Percentiles rank a stretch among this genome's conserved stretches.
Evolutionary conservation across 2,329 filamentous ascomycete genomes (phyloP).

Genomic region (Karstenula rhodostoma): DNA sequence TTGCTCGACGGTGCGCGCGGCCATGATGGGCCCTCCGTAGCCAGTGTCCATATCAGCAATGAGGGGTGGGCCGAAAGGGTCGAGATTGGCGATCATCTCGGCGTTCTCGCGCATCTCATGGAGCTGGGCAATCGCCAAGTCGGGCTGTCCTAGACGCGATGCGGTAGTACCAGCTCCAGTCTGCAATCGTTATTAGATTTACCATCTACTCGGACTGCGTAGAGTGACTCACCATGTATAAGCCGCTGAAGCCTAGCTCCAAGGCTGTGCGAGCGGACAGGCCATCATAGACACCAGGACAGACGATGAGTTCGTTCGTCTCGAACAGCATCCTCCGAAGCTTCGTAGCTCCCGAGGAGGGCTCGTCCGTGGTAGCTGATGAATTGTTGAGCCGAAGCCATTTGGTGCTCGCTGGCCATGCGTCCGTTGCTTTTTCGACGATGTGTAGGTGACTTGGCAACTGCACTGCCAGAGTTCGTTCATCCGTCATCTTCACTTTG

Average conservation of each 20-base stretch:
- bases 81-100: constrained; percentile 67
- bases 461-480: constrained; percentile 2
- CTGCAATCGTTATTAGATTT: neutral
- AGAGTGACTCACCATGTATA: constrained; percentile 63
- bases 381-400: constrained; percentile 13
- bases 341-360: constrained; percentile 17
- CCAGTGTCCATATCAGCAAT: constrained; percentile 64
- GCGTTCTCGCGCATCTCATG: constrained; percentile 69
- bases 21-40: constrained; percentile 50
- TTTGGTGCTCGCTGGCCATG: neutral
- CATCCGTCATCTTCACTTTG: neutral
- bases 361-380: neutral
- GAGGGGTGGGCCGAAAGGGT: constrained; percentile 51
- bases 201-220: neutral
- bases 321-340: constrained; percentile 24
- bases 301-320: constrained; percentile 54
- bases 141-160: constrained; percentile 66
- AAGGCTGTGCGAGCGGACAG: constrained; percentile 68
- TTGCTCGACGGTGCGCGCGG: constrained; percentile 58
- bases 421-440: neutral
- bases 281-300: constrained; percentile 72
- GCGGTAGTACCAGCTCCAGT: constrained; percentile 40
- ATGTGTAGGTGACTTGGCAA: neutral
- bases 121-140: constrained; percentile 66
- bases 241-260: constrained; percentile 65